Evolutionary conservation across 768 basidiomycete species (phyloP).

Genomic region (Porphyrellus cyaneotinctus): DNA sequence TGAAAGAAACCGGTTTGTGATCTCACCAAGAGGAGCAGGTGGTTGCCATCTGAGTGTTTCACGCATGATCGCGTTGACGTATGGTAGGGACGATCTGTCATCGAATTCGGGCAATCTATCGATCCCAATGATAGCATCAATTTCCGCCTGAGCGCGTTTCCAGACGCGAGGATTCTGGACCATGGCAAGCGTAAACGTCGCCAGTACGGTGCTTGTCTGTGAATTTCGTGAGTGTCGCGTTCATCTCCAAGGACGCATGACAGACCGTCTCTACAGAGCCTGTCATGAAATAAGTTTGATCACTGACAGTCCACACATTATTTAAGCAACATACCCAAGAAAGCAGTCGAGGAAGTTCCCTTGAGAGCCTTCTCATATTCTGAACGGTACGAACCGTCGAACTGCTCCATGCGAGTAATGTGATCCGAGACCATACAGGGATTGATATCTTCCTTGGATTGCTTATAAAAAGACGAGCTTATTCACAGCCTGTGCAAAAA

Average conservation of each 20-base stretch:
- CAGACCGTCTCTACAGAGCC: conserved; percentile 16
- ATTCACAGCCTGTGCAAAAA: not conserved
- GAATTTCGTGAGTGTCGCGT: not conserved
- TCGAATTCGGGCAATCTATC: conserved; percentile 9
- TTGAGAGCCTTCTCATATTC: conserved; percentile 18
- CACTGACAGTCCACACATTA: no score
- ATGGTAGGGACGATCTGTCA: conserved; percentile 6
- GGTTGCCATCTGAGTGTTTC: conserved; percentile 14
- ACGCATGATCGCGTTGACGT: conserved; percentile 11
- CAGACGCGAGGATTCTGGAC: conserved; percentile 9
- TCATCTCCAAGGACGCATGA: not conserved
- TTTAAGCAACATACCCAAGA: conserved; percentile 12
- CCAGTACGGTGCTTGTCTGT: not conserved
- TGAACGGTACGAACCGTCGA: conserved; percentile 1
- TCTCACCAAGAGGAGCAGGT: conserved; percentile 2
- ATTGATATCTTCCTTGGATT: conserved; percentile 3
- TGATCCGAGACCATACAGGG: conserved; percentile 15
- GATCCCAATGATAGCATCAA: conserved; percentile 5
- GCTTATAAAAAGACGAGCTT: not conserved
- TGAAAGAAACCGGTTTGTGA: not conserved
- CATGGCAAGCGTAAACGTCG: conserved; percentile 13
- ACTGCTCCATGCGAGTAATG: conserved; percentile 7
- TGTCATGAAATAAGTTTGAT: not conserved
- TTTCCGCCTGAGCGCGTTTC: conserved; percentile 11
- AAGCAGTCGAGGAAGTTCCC: conserved; percentile 10